A percentile compares a stretch with the other conserved stretches of the same genome.
Conservation (phyloP, 2,329 filamentous ascomycete genomes). For the Teratosphaeria pseudoeucalypti region DNA sequence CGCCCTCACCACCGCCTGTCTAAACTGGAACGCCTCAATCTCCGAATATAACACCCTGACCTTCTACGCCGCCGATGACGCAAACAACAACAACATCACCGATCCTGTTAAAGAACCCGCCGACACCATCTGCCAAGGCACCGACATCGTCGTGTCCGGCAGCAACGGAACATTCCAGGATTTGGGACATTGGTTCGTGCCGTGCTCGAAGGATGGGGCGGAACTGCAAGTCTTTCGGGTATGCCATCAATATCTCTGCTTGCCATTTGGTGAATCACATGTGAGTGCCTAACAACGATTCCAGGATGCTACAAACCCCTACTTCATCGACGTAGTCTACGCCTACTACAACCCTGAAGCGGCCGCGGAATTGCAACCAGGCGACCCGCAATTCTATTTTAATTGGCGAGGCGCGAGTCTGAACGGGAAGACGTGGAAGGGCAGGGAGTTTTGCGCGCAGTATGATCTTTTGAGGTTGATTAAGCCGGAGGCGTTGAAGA, state of each 20-base stretch:
- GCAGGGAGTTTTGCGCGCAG: background rate
- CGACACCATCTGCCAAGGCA: background rate
- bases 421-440: background rate
- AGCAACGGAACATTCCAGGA: background rate
- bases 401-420: background rate
- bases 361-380: background rate
- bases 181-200: background rate
- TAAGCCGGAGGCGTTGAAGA: background rate
- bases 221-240: background rate
- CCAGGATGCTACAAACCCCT: background rate
- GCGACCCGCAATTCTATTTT: background rate
- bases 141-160: background rate
- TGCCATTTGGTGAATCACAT: background rate
- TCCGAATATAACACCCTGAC: background rate
- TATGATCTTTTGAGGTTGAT: background rate
- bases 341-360: background rate
- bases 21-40: background rate
- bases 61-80: background rate
- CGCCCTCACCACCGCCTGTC: background rate
- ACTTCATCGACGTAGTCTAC: background rate
- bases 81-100: background rate
- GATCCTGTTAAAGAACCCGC: background rate
- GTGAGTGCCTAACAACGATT: too few species aligned
- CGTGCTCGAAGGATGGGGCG: background rate
- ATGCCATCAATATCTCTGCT: background rate